A percentile compares a stretch with the other conserved stretches of the same genome.
Conservation (phyloP, 345 rosid genomes). For the Isatis tinctoria region DNA sequence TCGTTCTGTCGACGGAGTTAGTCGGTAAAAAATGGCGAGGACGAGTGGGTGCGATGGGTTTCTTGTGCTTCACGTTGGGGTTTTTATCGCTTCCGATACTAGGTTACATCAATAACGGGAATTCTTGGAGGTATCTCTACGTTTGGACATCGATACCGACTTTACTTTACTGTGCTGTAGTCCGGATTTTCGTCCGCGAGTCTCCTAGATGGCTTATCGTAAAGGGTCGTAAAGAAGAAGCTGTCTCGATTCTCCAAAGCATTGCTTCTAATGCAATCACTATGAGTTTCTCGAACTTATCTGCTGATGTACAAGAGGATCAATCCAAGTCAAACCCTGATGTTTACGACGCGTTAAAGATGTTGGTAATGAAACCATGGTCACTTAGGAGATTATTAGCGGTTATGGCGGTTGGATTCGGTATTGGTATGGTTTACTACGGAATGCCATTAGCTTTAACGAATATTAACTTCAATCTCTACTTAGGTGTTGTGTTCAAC, state of each 20-base stretch:
- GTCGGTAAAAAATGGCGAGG: conserved; percentile 50
- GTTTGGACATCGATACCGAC: conserved; percentile 45
- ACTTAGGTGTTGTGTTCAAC: conserved; percentile 52
- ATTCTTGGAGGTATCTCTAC: conserved; percentile 48
- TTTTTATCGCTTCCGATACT: conserved; percentile 42
- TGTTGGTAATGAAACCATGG: conserved; percentile 46
- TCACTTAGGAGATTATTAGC: conserved; percentile 35
- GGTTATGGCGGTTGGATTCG: conserved; percentile 43
- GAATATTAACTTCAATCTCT: conserved; percentile 51
- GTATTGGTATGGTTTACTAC: conserved; percentile 58
- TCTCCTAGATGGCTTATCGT: conserved; percentile 58
- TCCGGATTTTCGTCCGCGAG: conserved; percentile 34
- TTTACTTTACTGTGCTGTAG: conserved; percentile 24
- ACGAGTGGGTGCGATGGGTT: conserved; percentile 38
- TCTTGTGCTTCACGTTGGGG: conserved; percentile 47
- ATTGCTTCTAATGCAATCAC: conserved; percentile 31
- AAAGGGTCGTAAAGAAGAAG: conserved; percentile 50
- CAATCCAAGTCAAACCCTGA: conserved; percentile 27
- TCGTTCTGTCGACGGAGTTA: conserved; percentile 46
- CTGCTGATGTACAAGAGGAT: conserved; percentile 28
- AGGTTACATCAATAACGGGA: conserved; percentile 37
- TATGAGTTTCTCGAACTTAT: conserved; percentile 34
- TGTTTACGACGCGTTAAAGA: conserved; percentile 44
- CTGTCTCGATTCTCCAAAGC: conserved; percentile 38
- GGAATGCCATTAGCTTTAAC: conserved; percentile 64